Evolutionary conservation across 202 grass and related monocot species (phyloP), one percentile per base, ranked within the genome.

Genomic region (Panicum virgatum): DNA sequence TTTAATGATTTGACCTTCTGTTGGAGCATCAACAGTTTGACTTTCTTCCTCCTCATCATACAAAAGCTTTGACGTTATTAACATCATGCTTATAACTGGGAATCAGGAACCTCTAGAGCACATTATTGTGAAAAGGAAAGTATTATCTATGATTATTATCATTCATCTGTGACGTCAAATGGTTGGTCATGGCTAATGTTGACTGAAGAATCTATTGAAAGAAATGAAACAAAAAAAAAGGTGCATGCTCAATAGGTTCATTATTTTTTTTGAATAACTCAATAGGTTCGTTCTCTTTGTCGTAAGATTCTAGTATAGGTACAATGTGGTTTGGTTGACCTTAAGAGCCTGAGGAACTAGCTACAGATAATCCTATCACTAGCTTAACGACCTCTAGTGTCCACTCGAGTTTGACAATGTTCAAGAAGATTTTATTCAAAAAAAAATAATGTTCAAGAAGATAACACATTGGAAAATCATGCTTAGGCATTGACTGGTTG

Each of bases 261-360:
- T 79, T 79, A 2, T 32, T 34, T 34, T 34, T 2, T 4, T 34
- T 34, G 2, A 4, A 34, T 34, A 34, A 34, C 4, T 78, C 68
- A 56, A 64, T 39, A 57, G 18, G 57, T 85, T 42, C 57, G 54
- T 79, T 72, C 70, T 25, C 32, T 61, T 9, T 72, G 56, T 72
- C 46, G 29, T 44, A 72, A 30, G 27, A 64, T 80, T 86, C 67
- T 65, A 57, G 25, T 27, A 80, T 9, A 43, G 20, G 23, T n/a
- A n/a, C n/a, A n/a, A n/a, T 66, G 76, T 38, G 48, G 26, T n/a
- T 79, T 32, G 46, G 69, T 69, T 81, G 87, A 81, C 82, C 71
- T n/a, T 48, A 9, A 19, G 37, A 77, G 23, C 10, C 26, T 10
- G 11, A 20, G 37, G 14, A 15, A 64, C 23, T 64, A 76, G 14